These are phyloP conservation scores for Candida rishiriensis DNA, from an alignment of 805 yeast genomes.

Conservation along the genomic window DNA sequence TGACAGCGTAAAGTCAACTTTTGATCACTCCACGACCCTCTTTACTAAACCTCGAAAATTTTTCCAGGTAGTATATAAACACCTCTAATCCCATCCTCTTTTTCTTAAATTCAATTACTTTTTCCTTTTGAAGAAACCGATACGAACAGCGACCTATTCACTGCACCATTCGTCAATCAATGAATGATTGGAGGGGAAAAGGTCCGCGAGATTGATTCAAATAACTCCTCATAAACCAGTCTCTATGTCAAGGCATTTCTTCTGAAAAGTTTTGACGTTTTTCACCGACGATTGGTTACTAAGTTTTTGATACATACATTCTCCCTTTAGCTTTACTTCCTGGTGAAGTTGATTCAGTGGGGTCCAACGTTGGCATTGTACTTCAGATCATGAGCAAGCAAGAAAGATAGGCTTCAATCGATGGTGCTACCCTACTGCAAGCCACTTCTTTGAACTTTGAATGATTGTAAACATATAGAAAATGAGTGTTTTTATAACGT, in stretches of 20 bases:
- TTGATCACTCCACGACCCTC: too few species aligned
- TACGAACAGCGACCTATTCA: slow-evolving; percentile 42
- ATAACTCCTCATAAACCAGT: slow-evolving; percentile 37
- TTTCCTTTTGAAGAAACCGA: slow-evolving; percentile 24
- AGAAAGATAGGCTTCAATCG: too few species aligned
- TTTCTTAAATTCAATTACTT: neutral
- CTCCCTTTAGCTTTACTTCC: neutral
- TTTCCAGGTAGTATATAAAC: neutral
- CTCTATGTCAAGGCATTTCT: slow-evolving; percentile 7
- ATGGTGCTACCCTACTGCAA: too few species aligned
- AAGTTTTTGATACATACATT: slow-evolving; percentile 34
- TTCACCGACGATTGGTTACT: slow-evolving; percentile 32
- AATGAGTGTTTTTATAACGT: neutral
- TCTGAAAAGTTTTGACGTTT: slow-evolving; percentile 1
- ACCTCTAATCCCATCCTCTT: neutral
- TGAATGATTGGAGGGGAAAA: slow-evolving; percentile 44
- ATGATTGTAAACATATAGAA: too few species aligned
- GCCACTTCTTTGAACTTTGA: too few species aligned
- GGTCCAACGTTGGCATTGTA: too few species aligned
- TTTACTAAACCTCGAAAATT: too few species aligned
- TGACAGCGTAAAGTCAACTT: too few species aligned
- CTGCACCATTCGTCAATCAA: slow-evolving; percentile 34
- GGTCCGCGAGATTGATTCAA: slow-evolving; percentile 34
- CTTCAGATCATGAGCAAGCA: too few species aligned
- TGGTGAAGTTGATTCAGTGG: too few species aligned